A percentile compares a stretch with the other conserved stretches of the same genome.
These are phyloP conservation scores for Mycogone perniciosa DNA, from an alignment of 2,329 filamentous ascomycete genomes.

Conservation along the genomic window DNA sequence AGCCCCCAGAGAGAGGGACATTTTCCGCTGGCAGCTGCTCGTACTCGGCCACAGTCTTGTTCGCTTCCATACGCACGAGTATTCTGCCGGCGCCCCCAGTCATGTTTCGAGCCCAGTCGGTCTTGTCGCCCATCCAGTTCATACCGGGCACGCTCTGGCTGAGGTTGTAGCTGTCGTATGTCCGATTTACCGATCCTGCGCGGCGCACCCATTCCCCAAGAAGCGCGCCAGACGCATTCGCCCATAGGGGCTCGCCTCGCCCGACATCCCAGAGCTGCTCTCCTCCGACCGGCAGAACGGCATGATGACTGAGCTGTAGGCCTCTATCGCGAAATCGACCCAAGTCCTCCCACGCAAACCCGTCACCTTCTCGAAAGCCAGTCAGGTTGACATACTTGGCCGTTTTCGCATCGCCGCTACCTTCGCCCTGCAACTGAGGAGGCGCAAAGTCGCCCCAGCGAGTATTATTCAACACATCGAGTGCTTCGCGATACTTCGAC, in stretches of 20 bases:
- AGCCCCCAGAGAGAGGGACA: slow-evolving; percentile 38
- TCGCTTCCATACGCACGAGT: slow-evolving; percentile 57
- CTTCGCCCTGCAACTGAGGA: slow-evolving; percentile 19
- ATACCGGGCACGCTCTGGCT: slow-evolving; percentile 58
- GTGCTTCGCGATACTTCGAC: slow-evolving; percentile 45
- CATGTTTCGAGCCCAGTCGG: slow-evolving; percentile 71
- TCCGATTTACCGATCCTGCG: slow-evolving; percentile 40
- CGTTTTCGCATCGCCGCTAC: slow-evolving; percentile 17
- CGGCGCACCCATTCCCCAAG: slow-evolving; percentile 68
- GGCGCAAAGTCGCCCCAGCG: slow-evolving; percentile 56
- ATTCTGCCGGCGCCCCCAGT: slow-evolving; percentile 67
- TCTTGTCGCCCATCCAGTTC: slow-evolving; percentile 54
- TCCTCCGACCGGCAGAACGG: slow-evolving; percentile 37
- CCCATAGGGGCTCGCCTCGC: slow-evolving; percentile 52
- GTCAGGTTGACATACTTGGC: slow-evolving; percentile 61
- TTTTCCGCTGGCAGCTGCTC: slow-evolving; percentile 31
- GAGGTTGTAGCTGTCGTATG: slow-evolving; percentile 52
- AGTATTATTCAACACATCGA: slow-evolving; percentile 48
- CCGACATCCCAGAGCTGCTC: slow-evolving; percentile 35
- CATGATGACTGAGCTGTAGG: slow-evolving; percentile 52
- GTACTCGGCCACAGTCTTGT: slow-evolving; percentile 42
- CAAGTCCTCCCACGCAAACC: slow-evolving; percentile 72
- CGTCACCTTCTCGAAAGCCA: slow-evolving; percentile 68
- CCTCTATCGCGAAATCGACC: slow-evolving; percentile 59
- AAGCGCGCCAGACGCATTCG: slow-evolving; percentile 70